Conservation (phyloP, 805 yeast genomes). For the Cyberlindnera misumaiensis region DNA sequence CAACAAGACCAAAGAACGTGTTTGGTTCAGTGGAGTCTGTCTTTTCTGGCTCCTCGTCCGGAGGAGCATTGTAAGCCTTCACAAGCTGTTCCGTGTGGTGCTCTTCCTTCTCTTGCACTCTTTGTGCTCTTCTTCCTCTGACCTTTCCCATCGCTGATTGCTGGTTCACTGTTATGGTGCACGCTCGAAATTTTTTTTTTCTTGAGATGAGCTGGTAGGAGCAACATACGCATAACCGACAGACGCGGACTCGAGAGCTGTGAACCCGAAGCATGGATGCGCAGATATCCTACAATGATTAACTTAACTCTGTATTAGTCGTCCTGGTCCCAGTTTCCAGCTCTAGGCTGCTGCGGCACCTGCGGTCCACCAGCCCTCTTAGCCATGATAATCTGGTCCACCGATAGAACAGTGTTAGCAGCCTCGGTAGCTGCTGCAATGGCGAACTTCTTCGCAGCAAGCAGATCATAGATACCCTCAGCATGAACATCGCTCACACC, state of each 20-base stretch:
- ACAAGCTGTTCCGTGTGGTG: slow-evolving; percentile 5
- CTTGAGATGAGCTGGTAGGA: slow-evolving; percentile 1
- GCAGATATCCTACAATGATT: too few relatives aligned
- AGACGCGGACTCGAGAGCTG: too few relatives aligned
- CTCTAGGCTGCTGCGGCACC: slow-evolving; percentile 74
- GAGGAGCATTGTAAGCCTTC: slow-evolving; percentile 11
- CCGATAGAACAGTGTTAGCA: slow-evolving; percentile 80
- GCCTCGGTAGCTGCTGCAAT: slow-evolving; percentile 94
- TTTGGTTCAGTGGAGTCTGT: slow-evolving; percentile 21
- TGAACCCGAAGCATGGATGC: too few relatives aligned
- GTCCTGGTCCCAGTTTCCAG: slow-evolving; percentile 95
- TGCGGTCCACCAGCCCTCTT: slow-evolving; percentile 98
- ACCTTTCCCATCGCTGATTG: slow-evolving; percentile 24
- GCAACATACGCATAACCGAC: too few relatives aligned
- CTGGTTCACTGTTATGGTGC: too few relatives aligned
- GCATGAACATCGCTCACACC: slow-evolving; percentile 68
- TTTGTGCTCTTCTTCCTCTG: slow-evolving; percentile 36
- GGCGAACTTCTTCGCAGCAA: slow-evolving; percentile 77
- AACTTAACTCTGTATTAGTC: slow-evolving; percentile 36
- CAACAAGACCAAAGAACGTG: slow-evolving; percentile 82
- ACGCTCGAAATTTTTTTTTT: too few relatives aligned
- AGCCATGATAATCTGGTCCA: slow-evolving; percentile 97
- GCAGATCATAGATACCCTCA: slow-evolving; percentile 70
- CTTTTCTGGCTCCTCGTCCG: slow-evolving; percentile 2
- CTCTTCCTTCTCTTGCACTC: slow-evolving; percentile 21